Base-by-base conservation (phyloP, 495 filamentous ascomycete genomes). In the Parachaetomium inaequale region DNA sequence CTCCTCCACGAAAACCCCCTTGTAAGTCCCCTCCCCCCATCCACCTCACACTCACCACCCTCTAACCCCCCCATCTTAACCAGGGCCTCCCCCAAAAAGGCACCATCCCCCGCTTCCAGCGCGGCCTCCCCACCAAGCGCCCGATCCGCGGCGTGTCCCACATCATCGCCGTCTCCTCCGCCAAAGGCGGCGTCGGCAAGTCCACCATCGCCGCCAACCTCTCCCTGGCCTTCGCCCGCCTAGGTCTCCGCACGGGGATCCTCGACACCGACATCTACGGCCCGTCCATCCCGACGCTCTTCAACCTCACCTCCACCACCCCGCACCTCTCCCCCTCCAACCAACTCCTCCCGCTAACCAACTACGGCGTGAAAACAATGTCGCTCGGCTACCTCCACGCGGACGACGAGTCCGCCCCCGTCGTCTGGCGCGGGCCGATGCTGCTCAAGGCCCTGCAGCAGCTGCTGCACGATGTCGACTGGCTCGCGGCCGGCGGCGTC, bases 361-460 rank as follows among this genome's bases (percentile, higher is more conserved):
- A 94, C 70, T 98, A 97, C 77, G 95, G 93, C 58, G 82, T 99
- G 61, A 93, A 95, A 74, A 93, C 89, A 43, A 98, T 98, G 94
- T 96, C 91, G 3, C 96, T 99, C 88, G 95, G 95, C 50, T 98
- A 96, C 67, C 83, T 98, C 12, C 84, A 95, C 15, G 84, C 84
- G 61, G 87, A 89, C 67, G 82, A 85, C 67, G 82, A 85, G 38
- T 85, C 85, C 6, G 61, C 69, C 1, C 89, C 94, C 4, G 88
- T 99, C n/a, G 90, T 91, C 40, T 99, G 95, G 94, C 86, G 94
- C 36, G 94, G 94, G 1, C 81, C 96, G 21, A 98, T 99, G 92
- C 89, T 98, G 19, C 93, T 93, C 79, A 99, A 99, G 75, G 94
- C 95, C 0, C 78, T 99, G 67, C 92, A 96, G 64, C 94, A 99